Evolutionary conservation across 1,139 yeast species (phyloP), one percentile per base, ranked within the genome.

Genomic region (Nadsonia commutata): DNA sequence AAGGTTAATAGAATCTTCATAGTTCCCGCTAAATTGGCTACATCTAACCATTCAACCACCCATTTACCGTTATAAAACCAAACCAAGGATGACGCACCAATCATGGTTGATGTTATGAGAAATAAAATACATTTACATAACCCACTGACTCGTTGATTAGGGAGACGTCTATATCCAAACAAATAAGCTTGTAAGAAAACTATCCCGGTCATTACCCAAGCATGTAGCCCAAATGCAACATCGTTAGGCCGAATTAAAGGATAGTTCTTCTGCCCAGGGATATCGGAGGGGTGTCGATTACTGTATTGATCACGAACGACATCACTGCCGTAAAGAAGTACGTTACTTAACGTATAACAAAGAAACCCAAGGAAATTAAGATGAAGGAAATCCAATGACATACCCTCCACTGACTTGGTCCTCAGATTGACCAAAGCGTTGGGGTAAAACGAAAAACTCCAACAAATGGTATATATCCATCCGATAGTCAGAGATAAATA

Each of bases 1-100:
- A 74, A 58, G 45, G 80, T 74, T 67, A 76, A 68, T 20, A 62
- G 48, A 18, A 78, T 71, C 58, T 78, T 78, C 46, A 74, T 62
- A 43, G 70, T 66, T 1, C 77, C 72, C 21, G 72, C 56, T 27
- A 63, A 51, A 20, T 67, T 52, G 0, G 74, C 71, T 11, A 71
- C 58, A 43, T 42, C 40, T 43, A 46, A 13, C 49, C 54, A 18
- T 21, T 43, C 6, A 16, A 38, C 4, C 2, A 41, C 44, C n/a
- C 39, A 36, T 20, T 36, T 23, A 13, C 20, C 39, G 18, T 37
- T 11, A 18, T 22, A 38, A 39, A 18, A 46, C 21, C 22, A 43
- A 27, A 19, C 40, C 18, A 9, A 44, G 43, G 33, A 45, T n/a
- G 42, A 43, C 7, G 43, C 31, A 2, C 40, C 37, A 37, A 47